Evolutionary conservation across 2,329 filamentous ascomycete species (phyloP).

Genomic region (Scopulariopsis brevicaulis): DNA sequence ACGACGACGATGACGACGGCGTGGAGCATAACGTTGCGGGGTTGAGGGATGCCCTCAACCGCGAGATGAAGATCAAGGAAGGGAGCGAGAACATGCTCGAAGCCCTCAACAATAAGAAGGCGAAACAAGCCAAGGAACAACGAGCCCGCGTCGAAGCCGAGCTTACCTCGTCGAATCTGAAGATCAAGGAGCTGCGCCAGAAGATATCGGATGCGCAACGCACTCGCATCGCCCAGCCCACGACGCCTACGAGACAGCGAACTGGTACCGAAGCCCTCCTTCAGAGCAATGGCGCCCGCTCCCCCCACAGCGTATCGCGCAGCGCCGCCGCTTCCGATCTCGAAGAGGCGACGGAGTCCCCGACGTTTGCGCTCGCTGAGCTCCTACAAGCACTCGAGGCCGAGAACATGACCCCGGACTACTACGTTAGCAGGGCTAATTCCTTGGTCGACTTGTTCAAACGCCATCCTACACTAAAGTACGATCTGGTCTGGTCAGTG

Average conservation of each 20-base stretch:
- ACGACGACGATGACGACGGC: slow-evolving; percentile 42
- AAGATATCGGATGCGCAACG: slow-evolving; percentile 44
- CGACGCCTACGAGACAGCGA: slow-evolving; percentile 41
- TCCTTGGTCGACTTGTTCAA: slow-evolving; percentile 94
- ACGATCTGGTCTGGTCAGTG: slow-evolving; percentile 90
- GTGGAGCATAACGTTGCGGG: slow-evolving; percentile 65
- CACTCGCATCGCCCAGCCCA: slow-evolving; percentile 27
- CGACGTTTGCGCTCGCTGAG: slow-evolving; percentile 83
- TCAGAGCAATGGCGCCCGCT: slow-evolving; percentile 36
- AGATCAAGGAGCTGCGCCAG: slow-evolving; percentile 48
- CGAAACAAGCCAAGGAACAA: slow-evolving; percentile 88
- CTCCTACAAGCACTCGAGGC: slow-evolving; percentile 81
- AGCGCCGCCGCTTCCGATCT: slow-evolving; percentile 48
- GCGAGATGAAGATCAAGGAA: slow-evolving; percentile 95
- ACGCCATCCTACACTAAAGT: slow-evolving; percentile 83
- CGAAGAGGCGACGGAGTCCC: slow-evolving; percentile 68
- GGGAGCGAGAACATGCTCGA: slow-evolving; percentile 97
- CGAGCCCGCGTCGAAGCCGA: slow-evolving; percentile 73
- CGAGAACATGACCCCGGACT: slow-evolving; percentile 81
- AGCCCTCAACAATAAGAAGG: slow-evolving; percentile 86
- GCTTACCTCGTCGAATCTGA: slow-evolving; percentile 74
- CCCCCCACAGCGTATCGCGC: slow-evolving; percentile 43
- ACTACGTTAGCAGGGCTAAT: slow-evolving; percentile 90
- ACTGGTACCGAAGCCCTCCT: slow-evolving; percentile 29
- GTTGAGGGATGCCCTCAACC: slow-evolving; percentile 76